A percentile compares a stretch with the other conserved stretches of the same genome.
phyloP scores from a whole-genome alignment of 1,139 yeast genomes.

The Taiozyma sp. region DNA sequence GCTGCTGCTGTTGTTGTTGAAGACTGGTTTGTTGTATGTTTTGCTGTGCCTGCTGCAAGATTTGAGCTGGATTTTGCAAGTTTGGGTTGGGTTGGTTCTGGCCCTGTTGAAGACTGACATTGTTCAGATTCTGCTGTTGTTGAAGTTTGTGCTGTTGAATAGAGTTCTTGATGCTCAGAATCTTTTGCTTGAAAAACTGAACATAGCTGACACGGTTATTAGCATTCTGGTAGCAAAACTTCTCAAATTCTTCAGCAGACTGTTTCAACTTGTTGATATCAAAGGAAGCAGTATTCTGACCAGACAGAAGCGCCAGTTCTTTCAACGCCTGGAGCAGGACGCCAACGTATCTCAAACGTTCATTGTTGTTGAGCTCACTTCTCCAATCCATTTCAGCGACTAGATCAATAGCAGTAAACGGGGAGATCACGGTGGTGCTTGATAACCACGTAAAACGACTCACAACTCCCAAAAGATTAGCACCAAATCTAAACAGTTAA shows the following conservation, averaged over 20 bases:
- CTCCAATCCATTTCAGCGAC: conserved; percentile 22
- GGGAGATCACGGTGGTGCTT: background rate
- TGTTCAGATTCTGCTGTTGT: conserved; percentile 19
- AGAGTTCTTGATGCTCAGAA: conserved; percentile 19
- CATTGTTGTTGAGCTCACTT: conserved; percentile 15
- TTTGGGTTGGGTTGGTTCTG: conserved; percentile 2
- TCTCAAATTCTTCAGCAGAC: conserved; percentile 24
- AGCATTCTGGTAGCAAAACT: conserved; percentile 20
- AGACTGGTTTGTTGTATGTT: conserved; percentile 15
- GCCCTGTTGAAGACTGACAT: conserved; percentile 9
- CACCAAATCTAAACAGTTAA: background rate
- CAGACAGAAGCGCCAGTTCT: conserved; percentile 17
- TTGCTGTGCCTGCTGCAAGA: conserved; percentile 15
- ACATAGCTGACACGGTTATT: conserved; percentile 16
- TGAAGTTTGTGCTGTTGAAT: conserved; percentile 16
- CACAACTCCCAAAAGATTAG: background rate
- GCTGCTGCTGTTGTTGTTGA: conserved; percentile 4
- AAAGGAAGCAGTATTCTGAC: conserved; percentile 11
- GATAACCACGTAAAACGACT: background rate
- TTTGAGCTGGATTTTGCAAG: conserved; percentile 2
- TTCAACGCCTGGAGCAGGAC: conserved; percentile 18
- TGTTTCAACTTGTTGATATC: conserved; percentile 18
- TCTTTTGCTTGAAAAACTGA: conserved; percentile 20
- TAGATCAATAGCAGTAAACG: background rate
- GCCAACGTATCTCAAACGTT: conserved; percentile 19